Evolutionary conservation across 2,329 filamentous ascomycete species (phyloP), one percentile per base, ranked within the genome.

Genomic region (Colletotrichum costaricense): DNA sequence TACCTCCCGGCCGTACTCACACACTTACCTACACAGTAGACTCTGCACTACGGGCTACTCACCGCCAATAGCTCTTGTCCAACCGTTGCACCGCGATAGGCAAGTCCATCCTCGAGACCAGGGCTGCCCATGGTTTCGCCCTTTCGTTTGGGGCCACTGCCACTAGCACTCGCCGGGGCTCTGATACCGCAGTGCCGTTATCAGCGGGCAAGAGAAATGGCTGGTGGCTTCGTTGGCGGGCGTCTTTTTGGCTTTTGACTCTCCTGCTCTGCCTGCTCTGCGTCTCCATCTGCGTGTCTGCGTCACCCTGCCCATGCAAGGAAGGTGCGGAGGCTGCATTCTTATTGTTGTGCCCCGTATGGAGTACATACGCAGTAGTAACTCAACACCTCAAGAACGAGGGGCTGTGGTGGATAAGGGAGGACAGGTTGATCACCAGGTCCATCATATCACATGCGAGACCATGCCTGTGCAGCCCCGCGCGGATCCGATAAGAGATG

Each of bases 51-150:
- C 19, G 16, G 42, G 42, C 7, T 49, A 49, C 11, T 49, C 66
- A 66, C 70, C 70, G 70, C 70, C 70, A 62, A 33, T 70, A 60
- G 46, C 26, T 57, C 64, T 35, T 66, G 49, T 65, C 67, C 56
- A 66, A 60, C 70, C 67, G 64, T 28, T 49, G 55, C 28, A 46
- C 70, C 70, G 67, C 67, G 67, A 73, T 73, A 73, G 70, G 70
- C 63, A 73, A 73, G 70, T 73, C 60, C 70, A 70, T 62, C 67
- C 56, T 66, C 55, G n/a, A 60, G 56, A 57, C 60, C 67, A 65
- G 70, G 67, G 70, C 67, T 60, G 56, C 70, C 70, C 66, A 60
- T 66, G 70, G 12, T 46, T 69, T 56, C 24, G 66, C 14, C 26
- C 56, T 60, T 62, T 28, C 19, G 56, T 14, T 62, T 65, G 59